Conservation (phyloP, 163 green algal genomes). For the Scenedesmus sp. region DNA sequence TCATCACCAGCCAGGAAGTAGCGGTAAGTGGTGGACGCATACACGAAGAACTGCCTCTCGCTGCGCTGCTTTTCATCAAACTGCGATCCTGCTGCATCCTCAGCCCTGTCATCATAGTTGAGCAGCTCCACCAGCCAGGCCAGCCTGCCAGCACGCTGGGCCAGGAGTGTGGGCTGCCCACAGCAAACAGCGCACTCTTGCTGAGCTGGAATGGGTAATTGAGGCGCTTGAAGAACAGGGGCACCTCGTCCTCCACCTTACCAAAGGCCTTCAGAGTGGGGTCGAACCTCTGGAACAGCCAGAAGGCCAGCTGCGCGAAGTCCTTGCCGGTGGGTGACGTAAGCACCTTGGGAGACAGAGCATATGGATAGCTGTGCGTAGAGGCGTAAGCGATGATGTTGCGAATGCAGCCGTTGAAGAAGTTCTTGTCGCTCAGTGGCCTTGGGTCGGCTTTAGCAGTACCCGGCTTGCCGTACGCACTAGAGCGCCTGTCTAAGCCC, state of each 20-base stretch:
- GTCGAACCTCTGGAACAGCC: constrained; percentile 90
- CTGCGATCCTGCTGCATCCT: constrained; percentile 26
- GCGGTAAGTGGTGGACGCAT: constrained; percentile 82
- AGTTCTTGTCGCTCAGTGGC: constrained; percentile 88
- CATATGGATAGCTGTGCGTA: constrained; percentile 80
- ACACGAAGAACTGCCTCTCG: constrained; percentile 88
- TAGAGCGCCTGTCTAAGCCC: constrained; percentile 61
- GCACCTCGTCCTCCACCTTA: constrained; percentile 96
- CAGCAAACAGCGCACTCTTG: constrained; percentile 91
- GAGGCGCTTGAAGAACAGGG: constrained; percentile 92
- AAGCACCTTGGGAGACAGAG: constrained; percentile 85
- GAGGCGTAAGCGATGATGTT: constrained; percentile 90
- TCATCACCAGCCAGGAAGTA: constrained; percentile 91
- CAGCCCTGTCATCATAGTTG: constrained; percentile 83
- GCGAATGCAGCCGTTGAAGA: constrained; percentile 80
- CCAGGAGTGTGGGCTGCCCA: constrained; percentile 95
- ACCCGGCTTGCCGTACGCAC: constrained; percentile 65
- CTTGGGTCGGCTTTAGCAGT: constrained; percentile 82
- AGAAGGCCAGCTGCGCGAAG: constrained; percentile 91
- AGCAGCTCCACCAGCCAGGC: constrained; percentile 95
- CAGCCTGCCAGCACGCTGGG: constrained; percentile 88
- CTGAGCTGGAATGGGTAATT: constrained; percentile 94
- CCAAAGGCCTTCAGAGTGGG: constrained; percentile 82
- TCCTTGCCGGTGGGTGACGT: constrained; percentile 92
- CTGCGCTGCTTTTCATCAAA: constrained; percentile 60